Evolutionary conservation across 1,284 basidiomycete genomes (phyloP), one percentile per base, ranked within the genome.

Genomic region (Wallemia mellicola): DNA sequence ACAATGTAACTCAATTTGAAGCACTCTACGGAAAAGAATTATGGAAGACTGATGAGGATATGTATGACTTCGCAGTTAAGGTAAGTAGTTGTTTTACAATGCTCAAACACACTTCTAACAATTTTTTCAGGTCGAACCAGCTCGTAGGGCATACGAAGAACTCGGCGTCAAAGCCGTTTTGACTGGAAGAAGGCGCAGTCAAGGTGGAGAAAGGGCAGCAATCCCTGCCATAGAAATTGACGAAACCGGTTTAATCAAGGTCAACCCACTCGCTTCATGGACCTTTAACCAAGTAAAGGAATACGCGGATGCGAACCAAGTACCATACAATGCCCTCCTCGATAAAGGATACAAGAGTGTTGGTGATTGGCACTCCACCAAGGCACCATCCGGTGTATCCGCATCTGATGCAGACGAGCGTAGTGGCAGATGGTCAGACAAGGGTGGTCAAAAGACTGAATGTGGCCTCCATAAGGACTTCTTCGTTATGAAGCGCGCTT

Each of bases 301-400:
- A 66, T 94, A 96, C 69, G 77, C 92, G 61, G 79, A 80, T 60
- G 75, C 78, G 63, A 80, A 96, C 71, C 74, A 79, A 28, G 89
- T 96, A 1, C 91, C 91, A 1, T 80, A 81, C 65, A 96, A 98
- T 73, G 80, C 79, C 63, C 76, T 98, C 2, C 77, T 96, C 48
- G 81, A 81, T 64, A 78, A 88, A 67, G 92, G 92, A 1, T 98
- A 96, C 75, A 82, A 81, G 66, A 88, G 84, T 65, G 80, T 98
- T 63, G 92, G 92, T 9, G 92, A 98, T 71, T 92, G 88, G 84
- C 94, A 98, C 72, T 91, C 86, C 63, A 98, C 92, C 0, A 73
- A 71, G 25, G 80, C 81, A 68, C 72, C 73, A 2, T 48, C 38
- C 5, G 68, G 69, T 60, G 68, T 69, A 2, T 80, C 80, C 55